phyloP scores from a whole-genome alignment of 768 basidiomycete species.

The Tylopilus balloui region DNA sequence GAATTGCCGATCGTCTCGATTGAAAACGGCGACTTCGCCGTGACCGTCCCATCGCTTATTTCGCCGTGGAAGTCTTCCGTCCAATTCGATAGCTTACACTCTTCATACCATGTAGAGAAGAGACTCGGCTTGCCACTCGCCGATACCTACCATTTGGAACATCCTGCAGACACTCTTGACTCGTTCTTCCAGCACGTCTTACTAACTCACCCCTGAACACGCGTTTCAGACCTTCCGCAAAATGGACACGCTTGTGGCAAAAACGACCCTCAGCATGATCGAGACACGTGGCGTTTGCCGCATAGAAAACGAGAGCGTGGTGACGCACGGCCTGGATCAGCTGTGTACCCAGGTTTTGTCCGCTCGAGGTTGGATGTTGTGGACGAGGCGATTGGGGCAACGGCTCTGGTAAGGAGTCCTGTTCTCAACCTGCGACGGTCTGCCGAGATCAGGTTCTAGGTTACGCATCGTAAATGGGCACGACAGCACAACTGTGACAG shows the following conservation, averaged over 20 bases:
- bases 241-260: slow-evolving; percentile 83
- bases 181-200: slow-evolving; percentile 91
- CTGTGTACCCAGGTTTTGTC: slow-evolving; percentile 58
- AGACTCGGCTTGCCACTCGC: slow-evolving; percentile 64
- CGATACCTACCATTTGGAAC: slow-evolving; percentile 52
- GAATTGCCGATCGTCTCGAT: slow-evolving; percentile 80
- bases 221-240: slow-evolving; percentile 86
- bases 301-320: slow-evolving; percentile 52
- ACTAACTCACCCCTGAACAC: slow-evolving; percentile 72
- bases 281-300: slow-evolving; percentile 60
- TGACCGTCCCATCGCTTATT: slow-evolving; percentile 52
- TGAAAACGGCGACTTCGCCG: slow-evolving; percentile 49
- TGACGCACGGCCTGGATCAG: slow-evolving; percentile 6
- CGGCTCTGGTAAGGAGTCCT: slow-evolving; percentile 42
- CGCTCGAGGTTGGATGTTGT: slow-evolving; percentile 51
- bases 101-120: slow-evolving; percentile 64
- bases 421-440: not conserved
- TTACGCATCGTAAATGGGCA: no score
- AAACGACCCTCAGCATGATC: slow-evolving; percentile 66
- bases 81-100: slow-evolving; percentile 42
- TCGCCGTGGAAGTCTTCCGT: slow-evolving; percentile 23
- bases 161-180: slow-evolving; percentile 63
- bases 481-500: no score
- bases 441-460: slow-evolving; percentile 32
- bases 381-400: slow-evolving; percentile 73